Evolutionary conservation across 2,329 filamentous ascomycete genomes (phyloP), one percentile per base, ranked within the genome.

Genomic region (Colletotrichum sojae): DNA sequence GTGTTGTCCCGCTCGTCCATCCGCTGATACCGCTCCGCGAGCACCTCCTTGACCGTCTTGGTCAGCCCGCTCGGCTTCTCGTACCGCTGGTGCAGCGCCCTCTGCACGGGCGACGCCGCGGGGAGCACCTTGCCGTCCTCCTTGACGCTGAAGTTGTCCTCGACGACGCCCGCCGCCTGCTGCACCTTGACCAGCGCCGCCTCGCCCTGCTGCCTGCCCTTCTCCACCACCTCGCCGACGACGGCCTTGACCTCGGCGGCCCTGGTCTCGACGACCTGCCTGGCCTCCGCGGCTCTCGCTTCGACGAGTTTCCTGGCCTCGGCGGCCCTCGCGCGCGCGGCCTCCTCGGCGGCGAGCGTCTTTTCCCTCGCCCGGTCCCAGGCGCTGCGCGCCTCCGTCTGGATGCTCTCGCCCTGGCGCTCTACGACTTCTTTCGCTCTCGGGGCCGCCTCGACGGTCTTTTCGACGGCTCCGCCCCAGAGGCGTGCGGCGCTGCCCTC

Each of bases 1-100:
- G 82, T 80, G 67, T 83, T 82, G 70, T 86, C 82, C 73, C 81
- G 80, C 75, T 83, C 73, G 49, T 83, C 81, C 68, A 86, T 77
- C 0, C 83, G 84, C 72, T 76, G 82, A 74, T 90, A 90, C 73
- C 88, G 81, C 75, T 89, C 86, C 56, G 80, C 82, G 60, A 91
- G 77, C 49, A 83, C 81, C 75, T 89, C 84, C 70, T 87, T 82
- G 20, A 86, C 84, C 53, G 81, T 85, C 79, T 85, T 85, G 69
- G 83, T 80, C 71, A 83, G 75, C 62, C 75, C 76, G 15, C 76
- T 75, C 49, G 79, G 74, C 72, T 81, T 83, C 76, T 85, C 80
- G 72, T 84, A 90, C 57, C 88, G 81, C 78, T 89, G 80, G 64
- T 83, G 79, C 69, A 86, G 78, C 10, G 86, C 87, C 76, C 78